Conservation (phyloP, 108 stramenopile genomes). For the Nitzschia sp. region DNA sequence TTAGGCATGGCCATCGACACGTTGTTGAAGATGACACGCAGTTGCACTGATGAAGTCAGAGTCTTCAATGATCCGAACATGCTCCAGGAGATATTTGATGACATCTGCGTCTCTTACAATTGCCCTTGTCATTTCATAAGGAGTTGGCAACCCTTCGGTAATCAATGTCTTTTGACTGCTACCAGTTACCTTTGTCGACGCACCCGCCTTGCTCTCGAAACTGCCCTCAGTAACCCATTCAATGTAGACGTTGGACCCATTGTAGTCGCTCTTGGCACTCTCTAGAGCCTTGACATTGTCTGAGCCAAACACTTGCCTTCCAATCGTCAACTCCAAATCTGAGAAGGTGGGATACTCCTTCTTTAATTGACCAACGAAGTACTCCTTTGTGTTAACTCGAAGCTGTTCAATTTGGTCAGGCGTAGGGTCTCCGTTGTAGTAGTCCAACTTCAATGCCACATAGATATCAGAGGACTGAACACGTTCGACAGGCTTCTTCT, state of each 20-base stretch:
- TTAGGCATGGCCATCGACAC: slow-evolving; percentile 7
- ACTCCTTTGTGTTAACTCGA: slow-evolving; percentile 8
- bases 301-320: not conserved
- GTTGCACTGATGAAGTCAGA: slow-evolving; percentile 12
- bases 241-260: slow-evolving; percentile 13
- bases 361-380: slow-evolving; percentile 4
- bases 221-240: slow-evolving; percentile 11
- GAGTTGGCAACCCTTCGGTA: slow-evolving; percentile 5
- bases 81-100: slow-evolving; percentile 18
- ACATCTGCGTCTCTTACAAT: slow-evolving; percentile 17
- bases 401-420: slow-evolving; percentile 11
- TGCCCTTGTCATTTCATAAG: slow-evolving; percentile 12
- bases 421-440: not conserved
- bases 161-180: slow-evolving; percentile 3
- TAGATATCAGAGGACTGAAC: slow-evolving; percentile 20
- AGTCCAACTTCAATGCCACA: slow-evolving; percentile 12
- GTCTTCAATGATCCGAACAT: slow-evolving; percentile 17
- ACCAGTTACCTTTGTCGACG: not conserved
- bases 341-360: slow-evolving; percentile 9
- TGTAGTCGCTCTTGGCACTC: not conserved
- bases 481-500: not conserved
- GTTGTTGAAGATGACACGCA: slow-evolving; percentile 11
- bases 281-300: not conserved
- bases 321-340: not conserved
- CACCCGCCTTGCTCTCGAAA: not conserved